phyloP scores from a whole-genome alignment of 2,329 filamentous ascomycete genomes.

The Helminthosporium solani region DNA sequence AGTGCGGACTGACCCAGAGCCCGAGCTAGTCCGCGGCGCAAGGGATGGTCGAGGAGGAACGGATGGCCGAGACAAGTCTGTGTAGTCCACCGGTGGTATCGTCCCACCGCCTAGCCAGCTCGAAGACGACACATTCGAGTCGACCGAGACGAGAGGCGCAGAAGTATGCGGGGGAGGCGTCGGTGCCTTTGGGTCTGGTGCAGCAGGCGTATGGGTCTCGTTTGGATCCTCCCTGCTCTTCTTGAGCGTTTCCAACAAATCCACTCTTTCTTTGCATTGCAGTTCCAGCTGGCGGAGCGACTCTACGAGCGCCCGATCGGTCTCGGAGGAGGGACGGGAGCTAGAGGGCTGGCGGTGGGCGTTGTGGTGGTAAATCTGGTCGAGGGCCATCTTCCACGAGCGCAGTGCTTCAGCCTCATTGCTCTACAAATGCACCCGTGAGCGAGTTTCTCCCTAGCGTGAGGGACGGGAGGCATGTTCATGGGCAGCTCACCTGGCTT shows the following conservation, averaged over 20 bases:
- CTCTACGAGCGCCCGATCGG: conserved; percentile 77
- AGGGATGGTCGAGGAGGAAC: conserved; percentile 59
- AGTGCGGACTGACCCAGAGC: conserved; percentile 24
- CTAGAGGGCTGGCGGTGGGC: conserved; percentile 70
- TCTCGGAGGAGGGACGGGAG: conserved; percentile 73
- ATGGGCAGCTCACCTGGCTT: conserved; percentile 64
- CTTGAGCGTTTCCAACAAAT: conserved; percentile 78
- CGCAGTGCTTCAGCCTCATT: conserved; percentile 88
- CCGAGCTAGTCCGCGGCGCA: conserved; percentile 49
- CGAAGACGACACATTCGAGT: conserved; percentile 16
- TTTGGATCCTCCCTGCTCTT: conserved; percentile 60
- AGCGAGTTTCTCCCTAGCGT: conserved; percentile 2
- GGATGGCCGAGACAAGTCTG: conserved; percentile 70
- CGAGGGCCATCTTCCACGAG: conserved; percentile 85
- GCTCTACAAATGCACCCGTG: conserved; percentile 56
- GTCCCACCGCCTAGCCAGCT: conserved; percentile 76
- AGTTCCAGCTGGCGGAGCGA: conserved; percentile 80
- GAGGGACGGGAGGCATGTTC: background rate
- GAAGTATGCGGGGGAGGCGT: conserved; percentile 26
- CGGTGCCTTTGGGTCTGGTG: conserved; percentile 23
- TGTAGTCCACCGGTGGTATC: conserved; percentile 76
- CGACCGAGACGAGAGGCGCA: conserved; percentile 11
- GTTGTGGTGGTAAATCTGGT: conserved; percentile 85
- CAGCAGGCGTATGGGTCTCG: conserved; percentile 29
- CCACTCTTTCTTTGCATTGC: conserved; percentile 91